phyloP scores from a whole-genome alignment of 768 basidiomycete species.

The Lactifluus subvellereus region DNA sequence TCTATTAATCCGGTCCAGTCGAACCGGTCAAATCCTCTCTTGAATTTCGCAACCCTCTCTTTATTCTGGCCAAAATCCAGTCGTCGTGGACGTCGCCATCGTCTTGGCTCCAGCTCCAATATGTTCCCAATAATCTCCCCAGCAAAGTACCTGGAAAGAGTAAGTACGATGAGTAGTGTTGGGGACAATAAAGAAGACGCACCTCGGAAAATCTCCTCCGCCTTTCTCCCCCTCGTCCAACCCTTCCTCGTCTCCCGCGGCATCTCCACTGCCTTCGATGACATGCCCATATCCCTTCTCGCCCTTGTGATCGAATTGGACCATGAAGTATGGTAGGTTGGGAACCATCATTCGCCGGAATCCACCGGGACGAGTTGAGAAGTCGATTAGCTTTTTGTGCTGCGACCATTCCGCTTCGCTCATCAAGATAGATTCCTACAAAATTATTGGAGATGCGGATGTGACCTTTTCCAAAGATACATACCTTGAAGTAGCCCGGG shows the following conservation, averaged over 20 bases:
- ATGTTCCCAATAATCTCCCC: conserved; percentile 92
- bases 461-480: conserved; percentile 20
- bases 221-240: conserved; percentile 86
- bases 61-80: conserved; percentile 67
- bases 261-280: conserved; percentile 82
- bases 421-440: conserved; percentile 84
- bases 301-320: conserved; percentile 96
- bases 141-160: conserved; percentile 72
- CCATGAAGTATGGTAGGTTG: conserved; percentile 97
- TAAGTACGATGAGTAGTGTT: background rate
- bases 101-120: conserved; percentile 77
- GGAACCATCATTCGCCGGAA: conserved; percentile 95
- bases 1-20: conserved; percentile 80
- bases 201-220: conserved; percentile 88
- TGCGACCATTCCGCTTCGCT: conserved; percentile 98
- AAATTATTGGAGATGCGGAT: background rate
- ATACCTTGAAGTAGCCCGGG: conserved; percentile 89
- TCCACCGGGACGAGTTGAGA: conserved; percentile 82
- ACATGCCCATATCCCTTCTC: conserved; percentile 98
- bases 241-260: conserved; percentile 55
- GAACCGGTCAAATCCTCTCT: conserved; percentile 67
- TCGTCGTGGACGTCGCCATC: conserved; percentile 76
- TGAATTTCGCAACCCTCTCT: conserved; percentile 63
- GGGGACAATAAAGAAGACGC: conserved; percentile 27
- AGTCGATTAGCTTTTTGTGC: conserved; percentile 96